Evolutionary conservation across 805 yeast genomes (phyloP), one percentile per base, ranked within the genome.

Genomic region (Scheffersomyces ergatensis): DNA sequence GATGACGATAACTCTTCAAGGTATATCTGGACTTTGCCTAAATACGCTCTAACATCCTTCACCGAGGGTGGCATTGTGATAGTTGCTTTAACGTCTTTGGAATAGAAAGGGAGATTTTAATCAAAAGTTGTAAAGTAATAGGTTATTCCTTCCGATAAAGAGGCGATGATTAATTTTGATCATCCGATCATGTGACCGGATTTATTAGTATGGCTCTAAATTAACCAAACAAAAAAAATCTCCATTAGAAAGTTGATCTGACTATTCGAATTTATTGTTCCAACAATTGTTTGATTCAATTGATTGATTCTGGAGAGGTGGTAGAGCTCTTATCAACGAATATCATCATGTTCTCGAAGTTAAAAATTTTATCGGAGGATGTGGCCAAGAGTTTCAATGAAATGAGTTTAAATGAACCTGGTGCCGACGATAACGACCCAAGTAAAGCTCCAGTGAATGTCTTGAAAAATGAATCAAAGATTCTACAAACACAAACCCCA

Each of bases 401-500:
- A 11, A 38, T 61, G 40, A 59, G 53, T 25, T 41, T 35, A 31
- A 55, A 42, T 15, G 54, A 52, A 36, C 43, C 46, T 6, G 44
- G 40, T 5, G 15, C 36, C 15, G 27, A 25, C 12, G 34, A 20
- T 38, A 37, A 13, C 8, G 37, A 16, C 27, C 23, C 14, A 31
- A 35, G 24, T n/a, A 20, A 18, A 18, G 44, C 49, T 13, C 63
- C 63, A 20, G 41, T 63, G 19, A 44, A 47, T 16, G 68, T 63
- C 34, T 48, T 70, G 49, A 65, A 69, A 44, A 59, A 56, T 24
- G 62, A 60, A 24, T 46, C 59, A 20, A 58, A 53, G 38, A 54
- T 73, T 1, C 54, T 78, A 25, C 46, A 56, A 16, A 64, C 70
- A 5, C 49, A 54, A 37, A 78, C 85, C 3, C 84, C 83, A 0